phyloP scores from a whole-genome alignment of 2,329 filamentous ascomycete genomes.

The Rutstroemia sydowiana region DNA sequence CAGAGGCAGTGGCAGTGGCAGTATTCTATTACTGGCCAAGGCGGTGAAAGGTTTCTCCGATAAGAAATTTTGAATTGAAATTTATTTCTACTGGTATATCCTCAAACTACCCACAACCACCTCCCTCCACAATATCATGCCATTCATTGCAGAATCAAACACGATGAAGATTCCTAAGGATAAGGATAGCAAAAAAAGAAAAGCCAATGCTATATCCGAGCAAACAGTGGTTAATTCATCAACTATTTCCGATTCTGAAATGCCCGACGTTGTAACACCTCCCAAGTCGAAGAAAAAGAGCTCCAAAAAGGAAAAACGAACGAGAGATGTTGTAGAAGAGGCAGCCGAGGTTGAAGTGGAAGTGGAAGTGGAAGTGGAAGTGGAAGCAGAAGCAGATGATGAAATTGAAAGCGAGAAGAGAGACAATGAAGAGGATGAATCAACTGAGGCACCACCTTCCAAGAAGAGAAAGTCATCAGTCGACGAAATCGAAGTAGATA shows the following conservation, averaged over 20 bases:
- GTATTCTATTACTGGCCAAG: too few relatives aligned
- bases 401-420: neutral
- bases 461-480: conserved; percentile 62
- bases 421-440: conserved; percentile 3
- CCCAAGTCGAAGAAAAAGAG: conserved; percentile 9
- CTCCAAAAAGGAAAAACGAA: neutral
- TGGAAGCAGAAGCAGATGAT: neutral
- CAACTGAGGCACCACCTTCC: conserved; percentile 16
- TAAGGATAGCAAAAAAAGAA: conserved; percentile 17
- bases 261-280: neutral
- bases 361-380: too few relatives aligned
- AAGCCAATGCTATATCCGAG: conserved; percentile 12
- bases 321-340: neutral
- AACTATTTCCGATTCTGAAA: conserved; percentile 1
- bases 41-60: conserved; percentile 10
- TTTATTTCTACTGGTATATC: neutral
- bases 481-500: conserved; percentile 80
- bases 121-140: neutral
- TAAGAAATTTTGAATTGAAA: conserved; percentile 10
- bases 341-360: too few relatives aligned
- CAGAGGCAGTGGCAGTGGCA: too few relatives aligned
- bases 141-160: conserved; percentile 3
- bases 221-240: neutral
- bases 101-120: neutral
- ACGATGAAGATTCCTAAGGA: conserved; percentile 4